Percentiles rank a stretch among this genome's conserved stretches.
Evolutionary conservation across 2,329 filamentous ascomycete genomes (phyloP).

Genomic region (Fusarium neocosmosporiellum): DNA sequence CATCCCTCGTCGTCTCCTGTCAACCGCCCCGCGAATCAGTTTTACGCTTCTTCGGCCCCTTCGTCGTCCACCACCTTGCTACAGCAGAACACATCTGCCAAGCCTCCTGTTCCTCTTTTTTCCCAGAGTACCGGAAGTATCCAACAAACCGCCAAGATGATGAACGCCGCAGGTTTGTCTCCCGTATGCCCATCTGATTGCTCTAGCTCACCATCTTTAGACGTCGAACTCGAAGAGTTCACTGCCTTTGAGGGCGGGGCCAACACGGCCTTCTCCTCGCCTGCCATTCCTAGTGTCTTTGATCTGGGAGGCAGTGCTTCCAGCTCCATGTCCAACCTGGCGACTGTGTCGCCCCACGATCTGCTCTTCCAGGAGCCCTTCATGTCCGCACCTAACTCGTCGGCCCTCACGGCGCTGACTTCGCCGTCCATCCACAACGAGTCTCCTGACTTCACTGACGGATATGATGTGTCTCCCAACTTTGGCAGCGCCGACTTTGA

Average conservation of each 20-base stretch:
- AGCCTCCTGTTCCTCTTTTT: constrained; percentile 80
- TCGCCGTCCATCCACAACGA: constrained; percentile 84
- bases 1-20: constrained; percentile 65
- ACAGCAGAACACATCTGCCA: constrained; percentile 62
- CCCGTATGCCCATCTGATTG: not conserved
- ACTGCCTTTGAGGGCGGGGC: constrained; percentile 65
- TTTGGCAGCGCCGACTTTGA: constrained; percentile 71
- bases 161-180: constrained; percentile 56
- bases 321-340: constrained; percentile 65
- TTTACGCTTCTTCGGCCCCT: constrained; percentile 76
- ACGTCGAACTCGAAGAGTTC: constrained; percentile 69
- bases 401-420: constrained; percentile 84
- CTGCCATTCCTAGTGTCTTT: constrained; percentile 61
- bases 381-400: constrained; percentile 83
- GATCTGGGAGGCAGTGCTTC: constrained; percentile 61
- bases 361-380: constrained; percentile 76
- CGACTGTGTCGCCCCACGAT: constrained; percentile 87
- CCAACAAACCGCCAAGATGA: constrained; percentile 58
- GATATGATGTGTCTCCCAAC: constrained; percentile 82
- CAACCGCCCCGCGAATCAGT: constrained; percentile 68
- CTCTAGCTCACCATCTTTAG: constrained; percentile 56
- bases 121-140: constrained; percentile 67
- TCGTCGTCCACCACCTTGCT: constrained; percentile 69
- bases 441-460: constrained; percentile 77
- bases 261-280: constrained; percentile 65